phyloP scores from a whole-genome alignment of 768 basidiomycete species.

The Termitomyces sp. region DNA sequence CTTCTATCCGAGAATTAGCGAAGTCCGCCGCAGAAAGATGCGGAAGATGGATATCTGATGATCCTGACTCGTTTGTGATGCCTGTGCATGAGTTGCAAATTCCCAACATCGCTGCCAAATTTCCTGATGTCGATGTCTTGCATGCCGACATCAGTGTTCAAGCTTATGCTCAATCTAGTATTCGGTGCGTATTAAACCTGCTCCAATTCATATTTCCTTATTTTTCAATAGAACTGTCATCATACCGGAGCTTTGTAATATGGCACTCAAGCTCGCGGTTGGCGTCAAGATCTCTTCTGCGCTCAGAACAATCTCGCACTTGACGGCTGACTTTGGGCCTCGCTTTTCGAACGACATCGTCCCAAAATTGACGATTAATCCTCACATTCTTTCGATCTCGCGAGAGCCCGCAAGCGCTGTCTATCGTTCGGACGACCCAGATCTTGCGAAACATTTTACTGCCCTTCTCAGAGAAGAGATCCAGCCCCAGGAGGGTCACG shows the following conservation, averaged over 20 bases:
- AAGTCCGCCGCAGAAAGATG: conserved; percentile 31
- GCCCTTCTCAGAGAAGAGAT: conserved; percentile 48
- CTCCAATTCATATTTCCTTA: background rate
- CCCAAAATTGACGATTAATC: conserved; percentile 46
- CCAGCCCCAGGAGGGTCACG: conserved; percentile 37
- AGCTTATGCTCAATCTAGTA: conserved; percentile 51
- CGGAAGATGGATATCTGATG: conserved; percentile 24
- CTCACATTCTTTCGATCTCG: conserved; percentile 41
- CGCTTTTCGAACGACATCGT: conserved; percentile 52
- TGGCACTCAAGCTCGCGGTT: conserved; percentile 51
- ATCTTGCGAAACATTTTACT: conserved; percentile 52
- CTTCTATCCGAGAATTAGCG: conserved; percentile 30
- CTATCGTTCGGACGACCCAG: conserved; percentile 39
- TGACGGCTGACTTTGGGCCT: conserved; percentile 55
- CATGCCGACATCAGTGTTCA: conserved; percentile 39
- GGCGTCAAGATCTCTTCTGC: conserved; percentile 59
- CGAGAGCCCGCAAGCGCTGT: conserved; percentile 51
- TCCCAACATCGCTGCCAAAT: conserved; percentile 41
- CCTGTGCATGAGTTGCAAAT: conserved; percentile 57
- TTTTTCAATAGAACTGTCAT: conserved; percentile 40
- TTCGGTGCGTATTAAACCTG: conserved; percentile 36
- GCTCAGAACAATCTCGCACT: conserved; percentile 58
- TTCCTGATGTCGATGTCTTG: conserved; percentile 41
- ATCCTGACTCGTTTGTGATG: conserved; percentile 36
- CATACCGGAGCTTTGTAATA: conserved; percentile 41